Evolutionary conservation across 1,284 basidiomycete genomes (phyloP), one percentile per base, ranked within the genome.

Genomic region (Irpex lacteus): DNA sequence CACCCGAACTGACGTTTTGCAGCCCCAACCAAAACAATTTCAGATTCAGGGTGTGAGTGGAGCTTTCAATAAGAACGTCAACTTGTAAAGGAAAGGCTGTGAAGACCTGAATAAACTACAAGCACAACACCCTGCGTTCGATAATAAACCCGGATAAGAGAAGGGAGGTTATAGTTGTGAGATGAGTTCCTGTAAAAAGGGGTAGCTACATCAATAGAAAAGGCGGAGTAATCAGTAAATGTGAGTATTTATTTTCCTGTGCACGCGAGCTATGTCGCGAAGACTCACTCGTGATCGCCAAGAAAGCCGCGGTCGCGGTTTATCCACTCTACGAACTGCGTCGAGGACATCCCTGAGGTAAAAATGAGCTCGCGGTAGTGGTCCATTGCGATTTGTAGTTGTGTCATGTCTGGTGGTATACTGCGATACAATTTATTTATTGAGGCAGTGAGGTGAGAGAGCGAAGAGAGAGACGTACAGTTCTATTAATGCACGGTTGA

Each of bases 401-500:
- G 70, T 19, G 66, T 65, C 5, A 69, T 63, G 60, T 70, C 72
- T 32, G 68, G 68, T 18, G 73, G 73, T 2, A 76, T 64, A 36
- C 74, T 76, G 60, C 26, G 26, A 26, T 26, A 3, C 26, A 26
- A 26, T n/a, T 26, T 0, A 26, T 26, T 26, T 26, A 26, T 26
- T 26, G 21, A 26, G 21, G 21, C 21, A 26, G 21, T 11, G 59
- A 5, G 2, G 3, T n/a, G 13, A 32, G 50, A 26, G 32, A 57
- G 47, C 49, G 38, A 38, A 26, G 21, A 19, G 34, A n/a, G 40
- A 2, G 38, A 71, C 74, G 60, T 47, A 75, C 75, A 75, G 64
- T 40, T 74, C 72, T 21, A 69, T 71, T 5, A 76, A 69, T 7
- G 73, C 69, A n/a, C 75, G 69, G 66, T 76, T 76, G 15, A 75